Conservation (phyloP, 495 filamentous ascomycete genomes). For the Bombardia bombarda region DNA sequence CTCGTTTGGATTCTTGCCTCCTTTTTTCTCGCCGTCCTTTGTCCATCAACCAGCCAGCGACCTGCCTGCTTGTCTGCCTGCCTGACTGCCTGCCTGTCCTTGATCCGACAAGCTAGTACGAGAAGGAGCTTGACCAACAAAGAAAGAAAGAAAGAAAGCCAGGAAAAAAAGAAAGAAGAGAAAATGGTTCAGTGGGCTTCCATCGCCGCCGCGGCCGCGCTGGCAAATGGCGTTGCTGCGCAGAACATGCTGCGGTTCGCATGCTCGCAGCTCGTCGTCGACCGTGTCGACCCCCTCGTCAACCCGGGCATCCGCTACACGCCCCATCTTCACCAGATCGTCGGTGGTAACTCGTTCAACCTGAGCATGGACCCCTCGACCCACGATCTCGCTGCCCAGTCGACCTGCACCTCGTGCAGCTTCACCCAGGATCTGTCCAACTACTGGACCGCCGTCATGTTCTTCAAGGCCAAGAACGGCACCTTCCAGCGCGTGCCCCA, state of each 20-base stretch:
- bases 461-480: slow-evolving; percentile 62
- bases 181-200: slow-evolving; percentile 43
- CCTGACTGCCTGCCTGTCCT: background rate
- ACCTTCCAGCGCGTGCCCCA: slow-evolving; percentile 61
- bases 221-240: slow-evolving; percentile 37
- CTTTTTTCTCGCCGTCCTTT: background rate
- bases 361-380: slow-evolving; percentile 54
- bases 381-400: slow-evolving; percentile 44
- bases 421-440: slow-evolving; percentile 65
- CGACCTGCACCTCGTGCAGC: slow-evolving; percentile 63
- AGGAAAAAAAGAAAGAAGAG: slow-evolving; percentile 12
- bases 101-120: background rate
- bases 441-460: slow-evolving; percentile 73
- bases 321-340: slow-evolving; percentile 45
- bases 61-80: too few relatives aligned
- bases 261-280: slow-evolving; percentile 49
- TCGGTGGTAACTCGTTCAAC: slow-evolving; percentile 58
- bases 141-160: background rate
- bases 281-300: slow-evolving; percentile 44
- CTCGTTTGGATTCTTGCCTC: background rate
- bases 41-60: background rate
- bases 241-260: slow-evolving; percentile 50
- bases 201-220: slow-evolving; percentile 38
- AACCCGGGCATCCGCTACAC: slow-evolving; percentile 43
- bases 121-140: background rate